Base-by-base conservation (phyloP, 2,329 filamentous ascomycete genomes). In the Colletotrichum scovillei region DNA sequence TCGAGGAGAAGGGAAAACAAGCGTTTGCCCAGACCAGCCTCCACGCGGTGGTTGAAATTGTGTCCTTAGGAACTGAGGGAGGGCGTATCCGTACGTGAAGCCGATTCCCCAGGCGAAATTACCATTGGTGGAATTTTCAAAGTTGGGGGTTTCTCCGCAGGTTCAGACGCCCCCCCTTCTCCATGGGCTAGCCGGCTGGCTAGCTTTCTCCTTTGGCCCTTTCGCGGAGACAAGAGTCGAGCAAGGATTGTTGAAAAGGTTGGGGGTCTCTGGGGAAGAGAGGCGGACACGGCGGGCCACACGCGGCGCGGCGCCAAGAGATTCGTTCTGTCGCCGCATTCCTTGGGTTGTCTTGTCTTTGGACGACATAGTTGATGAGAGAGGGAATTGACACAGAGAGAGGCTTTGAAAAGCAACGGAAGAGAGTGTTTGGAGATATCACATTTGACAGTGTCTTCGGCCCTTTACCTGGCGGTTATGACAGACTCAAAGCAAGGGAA, bases 11-110 rank as follows among this genome's bases (percentile, higher is more conserved):
- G 9, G 30, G 19, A 72, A 70, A 73, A 73, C 38, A 73, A 73
- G 71, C 71, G 63, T 73, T 73, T 73, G 67, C 71, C 71, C 56
- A 72, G 71, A 67, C 67, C 71, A 67, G 53, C 66, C 59, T 65
- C 65, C 65, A 71, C 64, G 38, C 65, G 65, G 69, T 53, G 35
- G 35, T 64, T 28, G 52, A 57, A 46, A 52, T 56, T 19, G 63
- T 35, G 64, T 57, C 32, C 24, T 24, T 11, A 42, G 38, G 11
- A 0, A 49, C 19, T n/a, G 42, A 49, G 42, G 42, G 42, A 49
- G 42, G 42, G 53, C n/a, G 53, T 42, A 35, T 30, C 28, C 28
- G 42, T 49, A 49, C 19, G 12, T 42, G 30, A 24, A 24, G 49
- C 7, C 14, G 19, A 22, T 30, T 5, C 38, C 8, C 5, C 26